Base-by-base conservation (phyloP, 179 eudicot genomes). In the Camellia oleifera region DNA sequence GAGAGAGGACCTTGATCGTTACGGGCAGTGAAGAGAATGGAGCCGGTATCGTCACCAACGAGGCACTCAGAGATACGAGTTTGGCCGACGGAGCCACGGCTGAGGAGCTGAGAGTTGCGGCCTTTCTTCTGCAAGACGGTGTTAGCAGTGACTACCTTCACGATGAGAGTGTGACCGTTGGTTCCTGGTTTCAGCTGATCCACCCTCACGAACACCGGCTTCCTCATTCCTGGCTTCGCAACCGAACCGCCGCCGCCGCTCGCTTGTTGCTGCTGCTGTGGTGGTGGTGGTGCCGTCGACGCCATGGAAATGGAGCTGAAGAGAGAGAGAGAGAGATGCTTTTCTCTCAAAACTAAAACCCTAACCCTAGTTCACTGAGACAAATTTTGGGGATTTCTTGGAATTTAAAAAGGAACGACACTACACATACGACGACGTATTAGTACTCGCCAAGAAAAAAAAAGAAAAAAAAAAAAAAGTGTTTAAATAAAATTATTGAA, bases 1-100 rank as follows among this genome's bases (percentile, higher is more conserved):
- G 72, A 46, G 61, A 77, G 79, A 77, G 72, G 61, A 92, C 97
- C 87, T 85, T 92, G 94, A 12, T 90, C 93, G 63, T 91, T 93
- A 10, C 95, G 93, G 64, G 92, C 97, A 12, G 92, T 91, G 90
- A 91, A 91, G 82, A 91, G 85, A 57, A 91, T 89, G 66, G 83
- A 77, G 61, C 86, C 97, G 58, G 95, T 77, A 10, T 77, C 79
- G 42, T 77, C 79, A 9, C 79, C 79, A 10, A 77, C 50, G 32
- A 75, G 67, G 67, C 77, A 75, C 67, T 75, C 77, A 5, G 67
- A 66, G 54, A 75, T 75, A 53, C 79, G 79, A 77, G 60, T 23
- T 52, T 77, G 79, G 26, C 20, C 42, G 70, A n/a, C 67, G 4
- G 75, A 64, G 4, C 86, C 83, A 83, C 77, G 79, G 78, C 62